A percentile compares a stretch with the other conserved stretches of the same genome.
These are phyloP conservation scores for Epichloe glyceriae DNA, from an alignment of 2,329 filamentous ascomycete species.

Conservation along the genomic window DNA sequence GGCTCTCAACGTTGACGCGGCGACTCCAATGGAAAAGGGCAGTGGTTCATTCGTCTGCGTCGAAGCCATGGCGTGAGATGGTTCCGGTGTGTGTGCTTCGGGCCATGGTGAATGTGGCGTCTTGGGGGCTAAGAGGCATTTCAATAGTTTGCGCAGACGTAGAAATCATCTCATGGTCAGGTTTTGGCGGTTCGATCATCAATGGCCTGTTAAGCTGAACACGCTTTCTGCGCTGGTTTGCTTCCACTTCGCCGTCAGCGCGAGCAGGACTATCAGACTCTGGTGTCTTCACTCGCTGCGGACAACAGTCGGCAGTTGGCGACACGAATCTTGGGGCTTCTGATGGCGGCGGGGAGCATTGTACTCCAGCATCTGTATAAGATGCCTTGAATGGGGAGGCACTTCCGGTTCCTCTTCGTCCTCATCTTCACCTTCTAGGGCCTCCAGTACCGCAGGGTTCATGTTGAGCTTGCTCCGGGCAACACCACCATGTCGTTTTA, in stretches of 20 bases:
- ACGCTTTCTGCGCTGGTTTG: conserved; percentile 61
- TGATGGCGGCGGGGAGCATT: conserved; percentile 73
- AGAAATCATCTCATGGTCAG: conserved; percentile 46
- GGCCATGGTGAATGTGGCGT: conserved; percentile 43
- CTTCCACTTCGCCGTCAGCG: conserved; percentile 49
- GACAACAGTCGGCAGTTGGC: conserved; percentile 25
- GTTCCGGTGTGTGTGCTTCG: conserved; percentile 27
- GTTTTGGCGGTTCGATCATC: conserved; percentile 31
- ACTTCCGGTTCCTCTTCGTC: conserved; percentile 30
- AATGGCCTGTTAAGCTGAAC: conserved; percentile 41
- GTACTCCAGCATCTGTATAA: conserved; percentile 66
- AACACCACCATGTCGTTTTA: conserved; percentile 41
- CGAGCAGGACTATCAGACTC: conserved; percentile 31
- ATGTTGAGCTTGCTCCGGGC: conserved; percentile 38
- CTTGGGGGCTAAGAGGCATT: conserved; percentile 46
- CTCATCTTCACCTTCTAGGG: conserved; percentile 41
- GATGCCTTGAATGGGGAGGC: conserved; percentile 24
- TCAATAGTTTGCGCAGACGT: conserved; percentile 15
- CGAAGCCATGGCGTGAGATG: conserved; percentile 31
- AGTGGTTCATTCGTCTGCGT: conserved; percentile 44
- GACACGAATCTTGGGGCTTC: conserved; percentile 28
- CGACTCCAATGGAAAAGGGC: conserved; percentile 9
- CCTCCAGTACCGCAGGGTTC: conserved; percentile 42
- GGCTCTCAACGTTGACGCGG: conserved; percentile 10
- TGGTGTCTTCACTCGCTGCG: conserved; percentile 23